Conservation (phyloP, 2,329 filamentous ascomycete genomes). For the Pseudomassariella vexata region DNA sequence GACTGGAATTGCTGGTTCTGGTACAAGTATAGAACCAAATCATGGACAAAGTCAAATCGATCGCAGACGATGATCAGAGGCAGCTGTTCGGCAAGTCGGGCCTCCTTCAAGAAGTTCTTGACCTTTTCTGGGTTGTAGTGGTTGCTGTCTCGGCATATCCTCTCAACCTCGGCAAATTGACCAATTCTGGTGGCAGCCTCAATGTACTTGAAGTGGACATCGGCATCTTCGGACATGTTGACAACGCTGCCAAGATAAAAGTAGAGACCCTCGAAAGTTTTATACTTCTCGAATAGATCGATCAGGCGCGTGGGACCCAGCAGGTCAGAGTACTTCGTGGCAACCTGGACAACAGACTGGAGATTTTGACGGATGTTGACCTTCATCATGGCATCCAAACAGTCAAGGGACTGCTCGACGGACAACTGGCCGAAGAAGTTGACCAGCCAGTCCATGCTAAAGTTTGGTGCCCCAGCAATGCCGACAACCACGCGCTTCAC, state of each 20-base stretch:
- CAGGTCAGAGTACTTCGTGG: slow-evolving; percentile 96
- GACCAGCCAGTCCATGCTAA: slow-evolving; percentile 86
- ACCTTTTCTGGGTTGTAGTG: slow-evolving; percentile 90
- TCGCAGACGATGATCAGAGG: slow-evolving; percentile 98
- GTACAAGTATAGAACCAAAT: slow-evolving; percentile 92
- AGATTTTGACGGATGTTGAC: slow-evolving; percentile 95
- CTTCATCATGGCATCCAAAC: slow-evolving; percentile 93
- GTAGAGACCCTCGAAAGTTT: slow-evolving; percentile 93
- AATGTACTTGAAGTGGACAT: slow-evolving; percentile 99
- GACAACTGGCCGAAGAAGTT: slow-evolving; percentile 92
- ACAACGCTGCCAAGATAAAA: slow-evolving; percentile 98
- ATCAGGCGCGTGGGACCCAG: slow-evolving; percentile 84
- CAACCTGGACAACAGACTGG: slow-evolving; percentile 88
- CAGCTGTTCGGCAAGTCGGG: slow-evolving; percentile 83
- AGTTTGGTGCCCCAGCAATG: slow-evolving; percentile 74
- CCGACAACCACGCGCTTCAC: slow-evolving; percentile 89
- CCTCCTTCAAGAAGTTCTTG: slow-evolving; percentile 99
- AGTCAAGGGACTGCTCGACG: slow-evolving; percentile 90
- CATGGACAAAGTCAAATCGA: slow-evolving; percentile 98
- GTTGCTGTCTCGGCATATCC: slow-evolving; percentile 91
- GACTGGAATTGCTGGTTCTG: slow-evolving; percentile 99
- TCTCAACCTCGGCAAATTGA: slow-evolving; percentile 93
- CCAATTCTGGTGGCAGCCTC: slow-evolving; percentile 92
- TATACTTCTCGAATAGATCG: slow-evolving; percentile 94
- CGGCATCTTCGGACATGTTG: slow-evolving; percentile 89